Evolutionary conservation across 2,329 filamentous ascomycete species (phyloP).

Genomic region (Paracoccidioides brasiliensis): DNA sequence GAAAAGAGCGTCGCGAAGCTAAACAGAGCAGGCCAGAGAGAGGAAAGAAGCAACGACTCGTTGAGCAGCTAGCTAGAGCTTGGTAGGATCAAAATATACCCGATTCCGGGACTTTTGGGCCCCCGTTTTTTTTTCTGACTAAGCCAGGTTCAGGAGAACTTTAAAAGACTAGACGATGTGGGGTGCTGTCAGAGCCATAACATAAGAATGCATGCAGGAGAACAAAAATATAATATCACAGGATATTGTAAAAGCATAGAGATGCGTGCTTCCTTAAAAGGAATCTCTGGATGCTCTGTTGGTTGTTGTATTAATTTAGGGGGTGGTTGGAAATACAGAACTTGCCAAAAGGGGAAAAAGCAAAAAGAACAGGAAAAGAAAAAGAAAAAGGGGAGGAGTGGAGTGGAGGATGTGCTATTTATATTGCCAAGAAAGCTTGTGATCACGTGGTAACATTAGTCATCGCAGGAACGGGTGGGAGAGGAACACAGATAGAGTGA

Average conservation of each 20-base stretch:
- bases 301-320: neutral
- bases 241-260: neutral
- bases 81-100: neutral
- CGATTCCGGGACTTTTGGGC: neutral
- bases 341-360: conserved; percentile 8
- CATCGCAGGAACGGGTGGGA: conserved; percentile 7
- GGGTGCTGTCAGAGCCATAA: neutral
- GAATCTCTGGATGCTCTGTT: neutral
- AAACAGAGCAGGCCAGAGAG: neutral
- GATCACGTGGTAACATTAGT: conserved; percentile 28
- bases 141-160: neutral
- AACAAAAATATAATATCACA: neutral
- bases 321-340: neutral
- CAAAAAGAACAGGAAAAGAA: conserved; percentile 15
- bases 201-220: neutral
- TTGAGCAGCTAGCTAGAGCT: neutral
- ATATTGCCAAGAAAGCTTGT: conserved; percentile 29
- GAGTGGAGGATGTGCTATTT: conserved; percentile 23
- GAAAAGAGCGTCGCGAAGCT: neutral
- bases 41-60: neutral
- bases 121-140: neutral
- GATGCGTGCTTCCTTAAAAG: neutral
- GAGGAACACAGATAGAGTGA: conserved; percentile 1
- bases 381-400: conserved; percentile 28
- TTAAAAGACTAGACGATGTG: neutral